These are phyloP conservation scores for Tylopilus vinaceipallidus DNA, from an alignment of 768 basidiomycete species.

Conservation along the genomic window DNA sequence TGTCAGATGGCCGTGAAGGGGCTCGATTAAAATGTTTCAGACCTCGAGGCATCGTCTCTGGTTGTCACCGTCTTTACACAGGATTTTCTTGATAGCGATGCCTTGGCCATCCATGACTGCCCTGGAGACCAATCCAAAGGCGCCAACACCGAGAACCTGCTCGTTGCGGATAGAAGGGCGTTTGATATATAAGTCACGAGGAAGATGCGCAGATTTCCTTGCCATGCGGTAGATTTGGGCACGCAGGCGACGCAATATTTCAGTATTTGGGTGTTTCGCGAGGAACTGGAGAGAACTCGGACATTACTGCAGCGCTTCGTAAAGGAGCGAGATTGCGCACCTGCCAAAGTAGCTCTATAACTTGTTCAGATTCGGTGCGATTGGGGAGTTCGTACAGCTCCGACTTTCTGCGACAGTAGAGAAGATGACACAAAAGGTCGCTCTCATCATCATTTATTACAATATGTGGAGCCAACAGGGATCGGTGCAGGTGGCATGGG, in stretches of 20 bases:
- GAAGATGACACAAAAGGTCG: slow-evolving; percentile 17
- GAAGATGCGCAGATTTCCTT: slow-evolving; percentile 28
- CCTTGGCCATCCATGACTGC: slow-evolving; percentile 11
- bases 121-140: slow-evolving; percentile 20
- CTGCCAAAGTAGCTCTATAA: slow-evolving; percentile 25
- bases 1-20: slow-evolving; percentile 1
- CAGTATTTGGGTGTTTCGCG: neutral
- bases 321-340: slow-evolving; percentile 9
- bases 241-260: slow-evolving; percentile 12
- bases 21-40: neutral
- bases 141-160: slow-evolving; percentile 7
- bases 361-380: slow-evolving; percentile 11
- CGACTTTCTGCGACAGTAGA: slow-evolving; percentile 17
- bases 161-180: neutral
- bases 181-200: slow-evolving; percentile 14
- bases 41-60: slow-evolving; percentile 14
- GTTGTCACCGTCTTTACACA: neutral
- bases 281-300: slow-evolving; percentile 14
- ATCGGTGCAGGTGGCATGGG: slow-evolving; percentile 12
- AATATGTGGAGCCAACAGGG: neutral
- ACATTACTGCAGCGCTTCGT: neutral
- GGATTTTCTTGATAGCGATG: slow-evolving; percentile 29
- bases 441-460: slow-evolving; percentile 12
- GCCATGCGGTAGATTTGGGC: slow-evolving; percentile 28
- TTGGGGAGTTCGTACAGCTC: slow-evolving; percentile 13